phyloP scores from a whole-genome alignment of 768 basidiomycete genomes.

The Naganishia randhawae region DNA sequence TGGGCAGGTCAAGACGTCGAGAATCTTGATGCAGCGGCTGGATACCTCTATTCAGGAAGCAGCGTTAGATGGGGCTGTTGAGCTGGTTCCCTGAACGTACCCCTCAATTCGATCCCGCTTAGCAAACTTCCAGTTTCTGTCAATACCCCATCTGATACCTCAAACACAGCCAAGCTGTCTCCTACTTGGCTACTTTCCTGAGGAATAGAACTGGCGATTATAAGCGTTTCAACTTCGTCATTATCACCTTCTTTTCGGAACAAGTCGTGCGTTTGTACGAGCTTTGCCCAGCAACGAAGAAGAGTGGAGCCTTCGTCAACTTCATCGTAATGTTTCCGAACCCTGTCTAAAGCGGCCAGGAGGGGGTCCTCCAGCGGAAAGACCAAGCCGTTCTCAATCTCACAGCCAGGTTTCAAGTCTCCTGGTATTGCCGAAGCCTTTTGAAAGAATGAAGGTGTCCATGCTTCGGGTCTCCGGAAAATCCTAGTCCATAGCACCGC shows the following conservation, averaged over 20 bases:
- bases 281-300: conserved; percentile 8
- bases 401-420: neutral
- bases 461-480: neutral
- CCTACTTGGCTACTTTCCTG: no score
- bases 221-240: neutral
- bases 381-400: neutral
- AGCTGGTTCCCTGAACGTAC: neutral
- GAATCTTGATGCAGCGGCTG: neutral
- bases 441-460: neutral
- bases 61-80: neutral
- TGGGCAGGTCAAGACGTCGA: neutral
- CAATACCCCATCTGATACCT: conserved; percentile 13
- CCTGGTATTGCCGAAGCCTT: neutral
- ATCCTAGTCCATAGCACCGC: neutral
- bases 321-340: neutral
- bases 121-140: neutral
- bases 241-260: neutral
- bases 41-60: neutral
- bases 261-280: neutral
- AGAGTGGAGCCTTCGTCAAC: neutral
- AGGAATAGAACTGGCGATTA: no score
- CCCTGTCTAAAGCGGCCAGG: neutral
- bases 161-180: conserved; percentile 13
- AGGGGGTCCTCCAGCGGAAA: conserved; percentile 10
- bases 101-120: neutral